These are phyloP conservation scores for Malus fusca DNA, from an alignment of 306 rosid genomes.

Conservation along the genomic window DNA sequence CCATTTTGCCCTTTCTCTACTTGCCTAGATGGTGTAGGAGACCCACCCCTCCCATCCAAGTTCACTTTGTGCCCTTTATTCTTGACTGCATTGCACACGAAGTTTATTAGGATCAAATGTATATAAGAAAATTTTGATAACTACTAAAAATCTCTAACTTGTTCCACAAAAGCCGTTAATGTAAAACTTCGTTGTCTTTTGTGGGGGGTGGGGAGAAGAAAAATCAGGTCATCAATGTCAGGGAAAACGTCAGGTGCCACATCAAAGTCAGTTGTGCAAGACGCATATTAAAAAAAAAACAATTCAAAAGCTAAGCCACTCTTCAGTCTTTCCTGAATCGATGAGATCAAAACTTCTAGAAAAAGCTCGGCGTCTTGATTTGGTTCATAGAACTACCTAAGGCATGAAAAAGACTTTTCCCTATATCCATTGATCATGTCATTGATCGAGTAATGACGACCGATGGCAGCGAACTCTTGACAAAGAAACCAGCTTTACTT, in stretches of 20 bases:
- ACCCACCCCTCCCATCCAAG: slow-evolving; percentile 21
- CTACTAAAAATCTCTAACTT: background rate
- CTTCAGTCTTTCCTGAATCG: background rate
- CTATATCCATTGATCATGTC: background rate
- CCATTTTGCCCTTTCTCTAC: slow-evolving; percentile 19
- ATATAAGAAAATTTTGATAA: background rate
- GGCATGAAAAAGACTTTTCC: background rate
- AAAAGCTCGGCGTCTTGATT: background rate
- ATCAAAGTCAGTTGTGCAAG: background rate
- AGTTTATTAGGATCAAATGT: background rate
- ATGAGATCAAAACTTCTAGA: background rate
- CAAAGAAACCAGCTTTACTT: background rate
- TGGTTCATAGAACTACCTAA: background rate
- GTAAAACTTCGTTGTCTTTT: too few relatives aligned
- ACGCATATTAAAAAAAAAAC: background rate
- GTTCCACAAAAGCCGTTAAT: background rate
- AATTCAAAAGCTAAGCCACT: background rate
- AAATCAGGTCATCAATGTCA: background rate
- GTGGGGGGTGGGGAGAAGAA: background rate
- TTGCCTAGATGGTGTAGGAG: slow-evolving; percentile 23
- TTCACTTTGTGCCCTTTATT: slow-evolving; percentile 29
- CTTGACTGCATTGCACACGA: slow-evolving; percentile 34
- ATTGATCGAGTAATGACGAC: background rate
- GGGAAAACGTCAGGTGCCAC: background rate
- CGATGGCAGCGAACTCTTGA: background rate